phyloP scores from a whole-genome alignment of 441 rosid species.

The Theobroma grandiflorum region DNA sequence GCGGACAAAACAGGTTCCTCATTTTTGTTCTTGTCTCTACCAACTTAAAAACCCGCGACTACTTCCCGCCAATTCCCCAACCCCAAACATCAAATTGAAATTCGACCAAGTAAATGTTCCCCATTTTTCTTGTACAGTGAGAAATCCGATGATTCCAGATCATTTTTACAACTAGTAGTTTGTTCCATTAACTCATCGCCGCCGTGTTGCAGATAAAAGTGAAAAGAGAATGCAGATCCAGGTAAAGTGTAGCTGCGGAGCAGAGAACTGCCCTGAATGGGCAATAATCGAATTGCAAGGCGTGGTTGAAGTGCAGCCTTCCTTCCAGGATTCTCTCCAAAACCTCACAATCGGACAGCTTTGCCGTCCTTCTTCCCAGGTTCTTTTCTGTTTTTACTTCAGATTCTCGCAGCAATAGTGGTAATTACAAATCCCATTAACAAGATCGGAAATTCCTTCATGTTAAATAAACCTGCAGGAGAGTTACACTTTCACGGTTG shows the following conservation, averaged over 20 bases:
- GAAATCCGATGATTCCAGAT: not conserved
- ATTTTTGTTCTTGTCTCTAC: not conserved
- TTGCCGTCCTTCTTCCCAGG: conserved; percentile 81
- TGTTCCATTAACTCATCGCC: not conserved
- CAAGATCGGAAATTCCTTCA: conserved; percentile 17
- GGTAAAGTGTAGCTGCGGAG: conserved; percentile 81
- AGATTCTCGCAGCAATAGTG: not conserved
- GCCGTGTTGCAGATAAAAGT: not conserved
- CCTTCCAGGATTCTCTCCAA: conserved; percentile 63
- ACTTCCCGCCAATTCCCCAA: conserved; percentile 36
- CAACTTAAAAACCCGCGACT: not conserved
- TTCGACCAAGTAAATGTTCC: not conserved
- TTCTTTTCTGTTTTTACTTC: not conserved
- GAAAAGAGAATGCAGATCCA: conserved; percentile 69
- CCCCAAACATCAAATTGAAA: not conserved
- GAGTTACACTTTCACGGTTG: conserved; percentile 77
- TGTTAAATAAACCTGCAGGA: conserved; percentile 42
- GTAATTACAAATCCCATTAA: not conserved
- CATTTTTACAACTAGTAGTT: not conserved
- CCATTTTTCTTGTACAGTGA: not conserved
- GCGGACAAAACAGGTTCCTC: not conserved
- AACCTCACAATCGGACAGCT: conserved; percentile 81
- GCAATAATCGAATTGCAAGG: conserved; percentile 88
- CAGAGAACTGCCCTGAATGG: conserved; percentile 84
- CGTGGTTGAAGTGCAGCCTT: conserved; percentile 70